Percentiles rank a stretch among this genome's conserved stretches.
Conservation (phyloP, 371 early-diverging fungal genomes). For the Sporodiniella umbellata region DNA sequence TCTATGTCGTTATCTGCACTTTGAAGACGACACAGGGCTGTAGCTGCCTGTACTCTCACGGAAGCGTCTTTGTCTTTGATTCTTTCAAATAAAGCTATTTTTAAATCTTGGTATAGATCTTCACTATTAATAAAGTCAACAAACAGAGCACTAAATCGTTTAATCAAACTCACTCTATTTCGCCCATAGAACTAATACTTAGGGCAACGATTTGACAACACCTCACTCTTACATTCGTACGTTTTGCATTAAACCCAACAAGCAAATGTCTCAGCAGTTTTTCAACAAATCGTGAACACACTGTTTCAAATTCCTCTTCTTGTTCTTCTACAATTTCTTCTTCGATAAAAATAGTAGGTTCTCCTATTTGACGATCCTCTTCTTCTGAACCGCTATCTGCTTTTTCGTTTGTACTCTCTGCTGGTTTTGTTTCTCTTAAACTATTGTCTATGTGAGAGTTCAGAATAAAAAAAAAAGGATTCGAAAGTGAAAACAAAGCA, state of each 20-base stretch:
- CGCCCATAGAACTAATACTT: conserved; percentile 71
- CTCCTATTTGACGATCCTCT: conserved; percentile 6
- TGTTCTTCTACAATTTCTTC: conserved; percentile 27
- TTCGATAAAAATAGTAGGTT: conserved; percentile 14
- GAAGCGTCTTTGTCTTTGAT: conserved; percentile 79
- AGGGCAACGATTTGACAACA: conserved; percentile 79
- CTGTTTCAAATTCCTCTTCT: conserved; percentile 46
- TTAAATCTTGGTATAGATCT: conserved; percentile 69
- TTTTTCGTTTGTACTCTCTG: conserved; percentile 1
- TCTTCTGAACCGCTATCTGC: conserved; percentile 6
- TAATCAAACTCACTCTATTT: conserved; percentile 67
- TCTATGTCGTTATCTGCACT: conserved; percentile 56
- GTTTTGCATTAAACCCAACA: conserved; percentile 72
- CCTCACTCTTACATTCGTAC: conserved; percentile 72
- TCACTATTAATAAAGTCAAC: conserved; percentile 47
- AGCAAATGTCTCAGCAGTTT: conserved; percentile 64
- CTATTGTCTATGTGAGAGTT: conserved; percentile 2
- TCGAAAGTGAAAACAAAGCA: too few relatives aligned
- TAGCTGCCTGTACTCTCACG: conserved; percentile 78
- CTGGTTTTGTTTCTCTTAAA: conserved; percentile 4
- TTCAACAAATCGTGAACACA: conserved; percentile 74
- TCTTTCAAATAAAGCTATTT: conserved; percentile 63
- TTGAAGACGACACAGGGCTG: conserved; percentile 77
- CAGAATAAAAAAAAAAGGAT: background rate
- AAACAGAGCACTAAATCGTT: background rate